Evolutionary conservation across 306 rosid species (phyloP).

Genomic region (Sicyos baderoa): DNA sequence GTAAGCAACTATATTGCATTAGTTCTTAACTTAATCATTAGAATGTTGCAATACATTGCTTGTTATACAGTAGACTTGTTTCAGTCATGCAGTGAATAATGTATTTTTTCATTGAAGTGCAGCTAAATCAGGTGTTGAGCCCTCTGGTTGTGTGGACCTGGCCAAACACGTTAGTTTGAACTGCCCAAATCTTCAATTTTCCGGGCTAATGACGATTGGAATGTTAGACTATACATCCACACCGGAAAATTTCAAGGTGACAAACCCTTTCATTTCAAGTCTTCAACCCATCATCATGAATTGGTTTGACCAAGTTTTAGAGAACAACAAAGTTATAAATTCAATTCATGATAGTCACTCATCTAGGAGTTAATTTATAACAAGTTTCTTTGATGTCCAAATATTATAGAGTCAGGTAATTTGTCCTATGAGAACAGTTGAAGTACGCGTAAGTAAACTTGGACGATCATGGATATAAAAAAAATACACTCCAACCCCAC

Average conservation of each 20-base stretch:
- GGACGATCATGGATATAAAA: no score
- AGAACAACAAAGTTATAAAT: no score
- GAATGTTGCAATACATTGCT: not conserved
- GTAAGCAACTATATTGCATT: not conserved
- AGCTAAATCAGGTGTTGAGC: conserved; percentile 92
- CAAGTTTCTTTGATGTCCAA: no score
- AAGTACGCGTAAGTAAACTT: no score
- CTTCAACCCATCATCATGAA: not conserved
- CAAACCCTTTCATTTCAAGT: not conserved
- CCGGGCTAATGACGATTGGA: conserved; percentile 91
- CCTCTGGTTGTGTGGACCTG: conserved; percentile 61
- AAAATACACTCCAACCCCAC: not conserved
- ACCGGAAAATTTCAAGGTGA: conserved; percentile 88
- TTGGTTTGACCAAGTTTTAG: no score
- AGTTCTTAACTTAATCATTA: not conserved
- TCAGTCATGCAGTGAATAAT: no score
- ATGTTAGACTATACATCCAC: conserved; percentile 83
- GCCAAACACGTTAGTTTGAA: conserved; percentile 56
- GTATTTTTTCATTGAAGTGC: conserved; percentile 18
- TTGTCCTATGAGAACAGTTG: no score
- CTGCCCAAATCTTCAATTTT: conserved; percentile 74
- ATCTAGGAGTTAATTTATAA: no score
- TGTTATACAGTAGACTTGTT: not conserved
- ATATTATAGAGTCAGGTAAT: no score
- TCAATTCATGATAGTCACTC: no score